Evolutionary conservation across 2,329 filamentous ascomycete species (phyloP).

Genomic region (Botrytis fabae): DNA sequence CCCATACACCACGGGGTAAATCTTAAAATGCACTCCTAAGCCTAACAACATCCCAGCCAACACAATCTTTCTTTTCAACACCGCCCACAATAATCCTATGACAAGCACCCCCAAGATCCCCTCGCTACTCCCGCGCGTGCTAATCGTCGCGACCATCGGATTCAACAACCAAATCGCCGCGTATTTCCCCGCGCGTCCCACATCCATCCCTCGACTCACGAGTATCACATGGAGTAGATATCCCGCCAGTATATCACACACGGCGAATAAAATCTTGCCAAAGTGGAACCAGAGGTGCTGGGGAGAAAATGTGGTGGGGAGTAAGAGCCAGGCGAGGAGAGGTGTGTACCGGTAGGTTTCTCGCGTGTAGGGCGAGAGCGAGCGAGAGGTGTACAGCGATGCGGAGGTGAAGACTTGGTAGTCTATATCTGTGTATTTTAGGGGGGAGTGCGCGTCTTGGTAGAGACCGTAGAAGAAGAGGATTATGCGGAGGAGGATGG

Average conservation of each 20-base stretch:
- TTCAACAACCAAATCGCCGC: slow-evolving; percentile 92
- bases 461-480: slow-evolving; percentile 87
- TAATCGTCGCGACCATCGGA: slow-evolving; percentile 97
- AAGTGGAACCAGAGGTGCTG: slow-evolving; percentile 63
- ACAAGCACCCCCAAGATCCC: slow-evolving; percentile 85
- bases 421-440: slow-evolving; percentile 99
- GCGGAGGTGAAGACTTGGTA: slow-evolving; percentile 98
- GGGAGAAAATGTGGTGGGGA: slow-evolving; percentile 67
- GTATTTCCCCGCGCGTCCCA: slow-evolving; percentile 65
- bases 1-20: slow-evolving; percentile 97
- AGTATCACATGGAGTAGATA: slow-evolving; percentile 68
- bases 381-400: slow-evolving; percentile 69
- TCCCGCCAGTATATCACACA: slow-evolving; percentile 80
- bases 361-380: slow-evolving; percentile 75
- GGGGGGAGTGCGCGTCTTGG: slow-evolving; percentile 85
- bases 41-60: slow-evolving; percentile 77
- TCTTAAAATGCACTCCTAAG: slow-evolving; percentile 92
- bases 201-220: slow-evolving; percentile 41
- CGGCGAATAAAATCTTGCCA: slow-evolving; percentile 84
- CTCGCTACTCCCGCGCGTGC: slow-evolving; percentile 90
- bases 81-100: slow-evolving; percentile 79
- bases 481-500: slow-evolving; percentile 64
- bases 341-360: slow-evolving; percentile 98
- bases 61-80: slow-evolving; percentile 59
- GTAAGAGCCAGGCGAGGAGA: slow-evolving; percentile 84